Evolutionary conservation across 208 protist genomes (phyloP).

Genomic region (Leishmania gerbilli): DNA sequence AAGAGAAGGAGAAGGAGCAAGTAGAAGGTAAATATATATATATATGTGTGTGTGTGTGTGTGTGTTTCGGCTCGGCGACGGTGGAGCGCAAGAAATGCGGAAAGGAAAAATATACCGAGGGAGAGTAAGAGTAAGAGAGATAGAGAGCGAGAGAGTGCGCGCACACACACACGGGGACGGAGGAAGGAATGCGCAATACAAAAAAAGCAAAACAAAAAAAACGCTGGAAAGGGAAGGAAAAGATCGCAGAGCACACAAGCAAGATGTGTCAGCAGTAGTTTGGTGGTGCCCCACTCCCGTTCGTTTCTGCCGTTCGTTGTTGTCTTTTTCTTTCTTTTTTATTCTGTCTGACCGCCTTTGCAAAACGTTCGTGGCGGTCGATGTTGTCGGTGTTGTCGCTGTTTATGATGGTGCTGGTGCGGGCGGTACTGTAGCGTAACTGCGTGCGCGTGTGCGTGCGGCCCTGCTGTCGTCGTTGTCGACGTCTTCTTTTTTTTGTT

Average conservation of each 20-base stretch:
- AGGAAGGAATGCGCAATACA: background rate
- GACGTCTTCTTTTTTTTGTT: background rate
- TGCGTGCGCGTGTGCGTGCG: background rate
- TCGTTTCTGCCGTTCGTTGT: background rate
- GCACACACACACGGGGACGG: background rate
- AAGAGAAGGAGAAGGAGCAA: background rate
- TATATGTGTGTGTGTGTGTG: too few species aligned
- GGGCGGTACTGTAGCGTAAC: too few species aligned
- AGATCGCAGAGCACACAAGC: background rate
- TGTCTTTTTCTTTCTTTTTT: background rate
- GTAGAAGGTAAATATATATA: background rate
- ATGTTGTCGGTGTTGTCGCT: background rate
- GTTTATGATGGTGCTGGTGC: background rate
- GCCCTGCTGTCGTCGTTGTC: background rate
- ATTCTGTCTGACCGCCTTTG: background rate
- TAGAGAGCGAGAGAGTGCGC: background rate
- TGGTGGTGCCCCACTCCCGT: background rate
- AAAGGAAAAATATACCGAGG: background rate
- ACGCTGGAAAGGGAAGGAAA: background rate
- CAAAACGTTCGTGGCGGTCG: background rate
- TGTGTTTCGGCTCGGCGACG: background rate
- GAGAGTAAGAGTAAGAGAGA: background rate
- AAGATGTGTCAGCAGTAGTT: background rate
- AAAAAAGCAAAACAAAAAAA: background rate
- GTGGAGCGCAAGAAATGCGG: background rate